These are phyloP conservation scores for Bruguiera parviflora DNA, from an alignment of 345 rosid genomes.

Conservation along the genomic window DNA sequence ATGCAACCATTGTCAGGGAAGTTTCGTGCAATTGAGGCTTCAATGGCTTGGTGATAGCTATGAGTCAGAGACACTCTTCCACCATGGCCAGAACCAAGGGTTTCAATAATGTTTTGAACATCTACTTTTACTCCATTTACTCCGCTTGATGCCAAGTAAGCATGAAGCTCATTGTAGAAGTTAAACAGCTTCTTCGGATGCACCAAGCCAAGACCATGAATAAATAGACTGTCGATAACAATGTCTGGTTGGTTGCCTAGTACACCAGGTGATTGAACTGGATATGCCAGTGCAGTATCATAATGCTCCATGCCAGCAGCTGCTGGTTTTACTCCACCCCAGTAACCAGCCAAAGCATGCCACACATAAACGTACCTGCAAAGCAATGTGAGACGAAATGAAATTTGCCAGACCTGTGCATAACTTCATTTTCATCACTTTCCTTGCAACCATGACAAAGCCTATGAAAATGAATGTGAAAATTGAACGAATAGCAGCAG, in stretches of 20 bases:
- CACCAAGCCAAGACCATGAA: slow-evolving; percentile 91
- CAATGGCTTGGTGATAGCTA: slow-evolving; percentile 80
- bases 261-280: slow-evolving; percentile 86
- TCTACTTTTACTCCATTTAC: slow-evolving; percentile 98
- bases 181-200: slow-evolving; percentile 87
- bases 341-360: slow-evolving; percentile 99
- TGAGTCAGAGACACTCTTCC: slow-evolving; percentile 96
- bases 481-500: neutral
- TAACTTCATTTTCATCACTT: too few species aligned
- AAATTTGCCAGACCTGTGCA: neutral
- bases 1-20: slow-evolving; percentile 92
- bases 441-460: neutral
- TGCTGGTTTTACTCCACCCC: slow-evolving; percentile 99
- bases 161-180: slow-evolving; percentile 96
- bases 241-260: slow-evolving; percentile 93
- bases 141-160: slow-evolving; percentile 90
- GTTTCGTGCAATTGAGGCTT: slow-evolving; percentile 79
- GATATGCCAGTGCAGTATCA: slow-evolving; percentile 87
- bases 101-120: slow-evolving; percentile 93
- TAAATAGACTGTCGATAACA: slow-evolving; percentile 90
- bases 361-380: slow-evolving; percentile 78
- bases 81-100: slow-evolving; percentile 94
- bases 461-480: neutral
- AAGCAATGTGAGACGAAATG: neutral
- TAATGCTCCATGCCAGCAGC: slow-evolving; percentile 96